Percentiles rank a stretch among this genome's conserved stretches.
Conservation (phyloP, 768 basidiomycete genomes). For the Tulasnella calospora region DNA sequence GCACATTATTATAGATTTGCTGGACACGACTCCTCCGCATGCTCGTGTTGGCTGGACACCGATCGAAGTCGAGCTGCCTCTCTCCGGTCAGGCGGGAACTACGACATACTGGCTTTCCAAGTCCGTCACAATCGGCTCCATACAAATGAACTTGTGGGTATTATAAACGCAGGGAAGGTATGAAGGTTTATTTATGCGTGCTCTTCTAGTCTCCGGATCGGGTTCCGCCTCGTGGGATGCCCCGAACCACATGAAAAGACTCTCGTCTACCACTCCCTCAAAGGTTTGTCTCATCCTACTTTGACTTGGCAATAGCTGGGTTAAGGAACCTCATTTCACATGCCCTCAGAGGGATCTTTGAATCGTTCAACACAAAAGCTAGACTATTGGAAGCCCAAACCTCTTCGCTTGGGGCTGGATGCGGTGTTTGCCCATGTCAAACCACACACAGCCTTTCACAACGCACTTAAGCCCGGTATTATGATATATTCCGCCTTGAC, state of each 20-base stretch:
- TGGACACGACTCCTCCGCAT: not conserved
- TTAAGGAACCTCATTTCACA: not conserved
- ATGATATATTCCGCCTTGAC: not conserved
- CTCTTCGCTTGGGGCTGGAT: not conserved
- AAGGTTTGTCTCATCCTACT: not conserved
- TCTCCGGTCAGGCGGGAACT: not conserved
- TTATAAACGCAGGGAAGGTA: too few relatives aligned
- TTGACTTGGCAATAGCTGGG: not conserved
- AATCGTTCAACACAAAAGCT: accelerated
- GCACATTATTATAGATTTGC: not conserved
- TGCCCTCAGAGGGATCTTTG: not conserved
- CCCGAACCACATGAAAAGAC: not conserved
- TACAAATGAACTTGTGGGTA: not conserved
- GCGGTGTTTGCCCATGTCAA: not conserved
- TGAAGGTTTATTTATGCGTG: not conserved
- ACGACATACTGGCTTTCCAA: not conserved
- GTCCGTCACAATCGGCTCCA: not conserved
- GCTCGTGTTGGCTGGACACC: not conserved
- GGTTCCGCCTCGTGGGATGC: not conserved
- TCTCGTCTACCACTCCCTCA: not conserved
- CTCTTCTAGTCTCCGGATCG: not conserved
- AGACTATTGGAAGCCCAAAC: not conserved
- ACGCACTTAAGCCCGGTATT: not conserved
- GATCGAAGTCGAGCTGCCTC: not conserved
- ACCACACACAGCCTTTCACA: not conserved